Evolutionary conservation across 1,139 yeast species (phyloP), one percentile per base, ranked within the genome.

Genomic region (Debaryomycetaceae sp.): DNA sequence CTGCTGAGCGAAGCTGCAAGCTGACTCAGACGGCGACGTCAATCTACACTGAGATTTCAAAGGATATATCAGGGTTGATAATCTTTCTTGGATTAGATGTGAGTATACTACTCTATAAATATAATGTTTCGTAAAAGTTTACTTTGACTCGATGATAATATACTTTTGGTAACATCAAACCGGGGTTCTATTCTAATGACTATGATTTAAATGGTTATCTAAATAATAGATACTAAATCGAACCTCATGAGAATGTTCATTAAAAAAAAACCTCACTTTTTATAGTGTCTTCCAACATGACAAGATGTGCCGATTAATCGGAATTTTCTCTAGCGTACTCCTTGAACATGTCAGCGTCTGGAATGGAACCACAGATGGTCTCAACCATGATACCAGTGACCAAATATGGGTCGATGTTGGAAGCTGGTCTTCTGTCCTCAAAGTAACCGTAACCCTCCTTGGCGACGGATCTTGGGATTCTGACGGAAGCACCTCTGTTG

Each of bases 361-460:
- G 91, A 60, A 91, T 87, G 44, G 95, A 79, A 66, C 98, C 98
- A 69, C 94, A 87, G 54, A 92, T 83, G 58, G 98, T 91, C 78
- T 92, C 98, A 58, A 87, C 87, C 84, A 92, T 87, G 63, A 92
- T 89, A 78, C 98, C 98, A 44, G 97, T 89, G 52, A 92, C 98
- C 70, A 91, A 81, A 77, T 92, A 92, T 55, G 98, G 98, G 70
- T 92, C 98, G 59, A 92, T 92, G 83, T 92, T 92, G 49, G 98
- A 91, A 54, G 98, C 98, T 47, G 98, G 98, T 77, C 98, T 89
- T 79, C 98, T 88, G 75, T 92, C 98, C 79, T 92, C 98, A 60
- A 92, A 92, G 82, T 92, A 92, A 49, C 98, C 98, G 71, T 70
- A 88, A 47, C 97, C 97, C 70, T 91, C 98, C 74, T 88, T 88